A percentile compares a stretch with the other conserved stretches of the same genome.
Evolutionary conservation across 768 basidiomycete genomes (phyloP).

Genomic region (Serendipita sp.): DNA sequence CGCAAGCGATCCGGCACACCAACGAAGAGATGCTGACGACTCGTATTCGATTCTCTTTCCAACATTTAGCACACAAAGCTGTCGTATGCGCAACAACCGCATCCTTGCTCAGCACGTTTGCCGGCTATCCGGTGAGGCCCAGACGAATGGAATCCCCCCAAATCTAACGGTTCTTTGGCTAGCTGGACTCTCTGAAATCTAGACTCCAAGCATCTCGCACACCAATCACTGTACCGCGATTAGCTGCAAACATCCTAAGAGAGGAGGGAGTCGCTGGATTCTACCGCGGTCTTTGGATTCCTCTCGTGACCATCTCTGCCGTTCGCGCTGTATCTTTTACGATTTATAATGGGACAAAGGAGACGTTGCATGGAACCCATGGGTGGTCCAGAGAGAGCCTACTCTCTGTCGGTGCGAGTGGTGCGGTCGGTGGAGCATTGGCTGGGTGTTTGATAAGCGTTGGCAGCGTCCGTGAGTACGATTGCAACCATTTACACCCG

Average conservation of each 20-base stretch:
- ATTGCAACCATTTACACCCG: not conserved
- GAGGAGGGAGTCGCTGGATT: slow-evolving; percentile 84
- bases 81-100: slow-evolving; percentile 83
- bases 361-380: slow-evolving; percentile 39
- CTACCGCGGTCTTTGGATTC: slow-evolving; percentile 83
- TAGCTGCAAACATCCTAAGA: slow-evolving; percentile 24
- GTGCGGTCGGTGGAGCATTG: slow-evolving; percentile 72
- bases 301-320: slow-evolving; percentile 87
- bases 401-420: slow-evolving; percentile 57
- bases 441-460: slow-evolving; percentile 82
- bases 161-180: not conserved
- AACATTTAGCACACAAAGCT: slow-evolving; percentile 61
- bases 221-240: slow-evolving; percentile 53
- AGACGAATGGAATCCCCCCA: not conserved
- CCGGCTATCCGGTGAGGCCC: slow-evolving; percentile 61
- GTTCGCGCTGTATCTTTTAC: slow-evolving; percentile 92
- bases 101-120: slow-evolving; percentile 82
- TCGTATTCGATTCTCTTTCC: slow-evolving; percentile 6
- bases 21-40: not conserved
- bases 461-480: slow-evolving; percentile 68
- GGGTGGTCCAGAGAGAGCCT: slow-evolving; percentile 18
- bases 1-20: not conserved
- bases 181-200: slow-evolving; percentile 93
- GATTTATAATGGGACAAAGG: slow-evolving; percentile 76
- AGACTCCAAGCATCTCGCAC: slow-evolving; percentile 74